Evolutionary conservation across 768 basidiomycete genomes (phyloP).

Genomic region (Leucocoprinus sp.): DNA sequence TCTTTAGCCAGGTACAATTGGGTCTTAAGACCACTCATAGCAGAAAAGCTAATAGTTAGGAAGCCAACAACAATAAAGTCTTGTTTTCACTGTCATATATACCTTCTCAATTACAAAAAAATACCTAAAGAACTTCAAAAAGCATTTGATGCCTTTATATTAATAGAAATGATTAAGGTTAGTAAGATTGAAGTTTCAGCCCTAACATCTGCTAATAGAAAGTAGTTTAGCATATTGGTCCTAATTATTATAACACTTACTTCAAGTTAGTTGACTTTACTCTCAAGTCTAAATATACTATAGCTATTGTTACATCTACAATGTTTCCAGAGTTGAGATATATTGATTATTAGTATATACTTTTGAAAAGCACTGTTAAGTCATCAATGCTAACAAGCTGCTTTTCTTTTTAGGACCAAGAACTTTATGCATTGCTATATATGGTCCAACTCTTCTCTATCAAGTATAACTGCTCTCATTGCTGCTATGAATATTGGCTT

Average conservation of each 20-base stretch:
- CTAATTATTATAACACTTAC: slow-evolving; percentile 57
- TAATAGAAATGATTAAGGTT: slow-evolving; percentile 78
- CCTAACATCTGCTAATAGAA: slow-evolving; percentile 24
- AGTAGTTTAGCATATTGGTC: slow-evolving; percentile 36
- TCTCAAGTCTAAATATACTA: slow-evolving; percentile 61
- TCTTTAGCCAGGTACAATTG: slow-evolving; percentile 25
- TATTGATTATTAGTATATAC: slow-evolving; percentile 58
- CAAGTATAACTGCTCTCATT: slow-evolving; percentile 74
- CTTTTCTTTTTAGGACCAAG: slow-evolving; percentile 40
- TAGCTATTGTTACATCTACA: slow-evolving; percentile 60
- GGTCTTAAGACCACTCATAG: background rate
- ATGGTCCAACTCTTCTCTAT: slow-evolving; percentile 86
- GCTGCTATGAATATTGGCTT: slow-evolving; percentile 63
- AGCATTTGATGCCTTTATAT: slow-evolving; percentile 71
- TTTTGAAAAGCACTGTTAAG: background rate
- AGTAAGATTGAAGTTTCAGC: slow-evolving; percentile 21
- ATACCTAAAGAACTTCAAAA: slow-evolving; percentile 77
- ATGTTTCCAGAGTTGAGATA: slow-evolving; percentile 67
- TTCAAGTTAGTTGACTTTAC: slow-evolving; percentile 73
- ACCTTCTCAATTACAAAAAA: slow-evolving; percentile 86
- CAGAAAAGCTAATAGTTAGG: no score
- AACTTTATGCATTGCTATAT: slow-evolving; percentile 85
- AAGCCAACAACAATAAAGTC: background rate
- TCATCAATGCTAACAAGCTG: slow-evolving; percentile 4
- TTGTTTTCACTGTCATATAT: slow-evolving; percentile 44